Percentiles rank a stretch among this genome's conserved stretches.
Evolutionary conservation across 208 protist species (phyloP).

Genomic region (Crithidia expoeki): DNA sequence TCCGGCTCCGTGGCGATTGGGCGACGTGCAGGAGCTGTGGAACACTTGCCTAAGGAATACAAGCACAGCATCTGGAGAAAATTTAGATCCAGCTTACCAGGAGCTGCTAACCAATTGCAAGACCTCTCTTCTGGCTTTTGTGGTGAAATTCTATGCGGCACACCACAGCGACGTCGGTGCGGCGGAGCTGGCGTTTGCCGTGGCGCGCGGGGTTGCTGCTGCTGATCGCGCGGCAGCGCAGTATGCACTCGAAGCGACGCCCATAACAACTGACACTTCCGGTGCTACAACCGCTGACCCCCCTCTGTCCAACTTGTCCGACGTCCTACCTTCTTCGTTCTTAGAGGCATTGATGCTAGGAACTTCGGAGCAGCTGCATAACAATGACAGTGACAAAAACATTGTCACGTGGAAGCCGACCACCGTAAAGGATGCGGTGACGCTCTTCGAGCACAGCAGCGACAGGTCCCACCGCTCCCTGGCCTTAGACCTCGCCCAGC

Average conservation of each 20-base stretch:
- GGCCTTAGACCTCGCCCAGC: conserved; percentile 11
- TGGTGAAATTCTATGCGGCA: neutral
- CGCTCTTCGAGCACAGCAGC: conserved; percentile 13
- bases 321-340: conserved; percentile 2
- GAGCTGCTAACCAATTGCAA: neutral
- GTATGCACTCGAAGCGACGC: neutral
- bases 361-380: conserved; percentile 4
- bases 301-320: neutral
- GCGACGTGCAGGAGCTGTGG: conserved; percentile 6
- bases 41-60: neutral
- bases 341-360: conserved; percentile 6
- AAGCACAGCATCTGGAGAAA: no score
- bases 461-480: conserved; percentile 16
- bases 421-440: conserved; percentile 16
- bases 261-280: neutral
- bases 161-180: neutral
- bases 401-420: conserved; percentile 26
- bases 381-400: no score
- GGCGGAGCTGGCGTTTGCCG: conserved; percentile 5
- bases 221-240: neutral
- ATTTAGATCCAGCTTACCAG: neutral
- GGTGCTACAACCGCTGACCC: neutral
- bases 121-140: neutral
- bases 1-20: neutral
- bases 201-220: neutral